Base-by-base conservation (phyloP, 2,329 filamentous ascomycete species). In the Magnaporthiopsis rhizophila region DNA sequence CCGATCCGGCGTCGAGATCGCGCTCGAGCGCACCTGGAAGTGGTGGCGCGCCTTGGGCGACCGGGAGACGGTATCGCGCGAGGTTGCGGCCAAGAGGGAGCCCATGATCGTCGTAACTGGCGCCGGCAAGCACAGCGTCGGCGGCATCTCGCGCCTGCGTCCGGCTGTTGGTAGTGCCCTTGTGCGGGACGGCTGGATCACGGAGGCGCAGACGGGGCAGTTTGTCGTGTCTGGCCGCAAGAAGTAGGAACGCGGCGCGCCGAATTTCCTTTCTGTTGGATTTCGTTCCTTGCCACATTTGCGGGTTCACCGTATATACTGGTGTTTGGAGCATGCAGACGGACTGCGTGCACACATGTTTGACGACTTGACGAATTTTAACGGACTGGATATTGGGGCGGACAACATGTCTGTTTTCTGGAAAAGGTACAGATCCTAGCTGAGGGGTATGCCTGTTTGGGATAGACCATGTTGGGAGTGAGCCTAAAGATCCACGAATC, bases 21-120 rank as follows among this genome's bases (percentile, higher is more conserved):
- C 90, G 1, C 82, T 84, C 36, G 81, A 87, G 60, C 83, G 82
- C 53, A 88, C 90, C 0, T 80, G 83, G 68, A 73, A 73, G 12
- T 98, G 94, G 94, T 97, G 92, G 93, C 78, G 85, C 24, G 76
- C 77, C 0, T 77, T 92, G 11, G 80, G 81, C 61, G 84, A 84
- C 67, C 81, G 82, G 59, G 78, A 78, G 65, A 72, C 69, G 70
- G 34, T 28, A 3, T 50, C 45, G 30, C 32, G 24, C 3, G 11
- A 32, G n/a, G 73, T 12, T 9, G 76, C 74, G 66, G 78, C 81
- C 26, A 79, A 81, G 70, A 79, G 79, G 26, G 67, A 75, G 9
- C 80, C 86, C 0, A 92, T 89, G 70, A 86, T 83, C 56, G 87
- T 98, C 66, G 84, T 98, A 64, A 96, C 92, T 3, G 94, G 94